Evolutionary conservation across 495 filamentous ascomycete species (phyloP), one percentile per base, ranked within the genome.

Genomic region (Hypoxylon trugodes): DNA sequence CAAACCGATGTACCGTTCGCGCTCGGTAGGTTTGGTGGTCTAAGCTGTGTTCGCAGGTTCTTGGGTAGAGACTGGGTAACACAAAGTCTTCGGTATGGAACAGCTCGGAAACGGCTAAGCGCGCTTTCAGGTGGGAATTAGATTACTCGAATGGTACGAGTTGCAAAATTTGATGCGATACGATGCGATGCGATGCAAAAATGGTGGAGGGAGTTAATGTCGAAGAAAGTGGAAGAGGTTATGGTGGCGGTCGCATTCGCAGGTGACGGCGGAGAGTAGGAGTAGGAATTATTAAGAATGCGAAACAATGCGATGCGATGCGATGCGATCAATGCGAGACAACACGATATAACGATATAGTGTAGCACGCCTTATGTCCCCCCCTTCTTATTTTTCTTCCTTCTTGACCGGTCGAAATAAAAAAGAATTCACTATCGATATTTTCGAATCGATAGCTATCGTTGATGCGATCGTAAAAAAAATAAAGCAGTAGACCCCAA

Each of bases 271-370:
- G 10, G 32, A 18, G 4, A n/a, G 12, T 22, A 49, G 3, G 36
- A 10, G 19, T n/a, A n/a, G 21, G 25, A 61, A 38, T 61, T 53
- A 30, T 12, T 30, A 51, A 61, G 41, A 32, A 61, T 61, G 40
- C 41, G 35, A 61, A 40, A 47, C 32, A 40, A 40, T 47, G 15
- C 47, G 42, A 54, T 47, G 26, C 21, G 49, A 32, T 21, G 38
- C 7, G 15, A 33, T 33, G 37, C 18, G 28, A 51, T n/a, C n/a
- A n/a, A n/a, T 51, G 49, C 12, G 38, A 57, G 50, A 38, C 50
- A 53, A 61, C 36, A 45, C 43, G 42, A 65, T 49, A 24, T 9
- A 36, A 55, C 33, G 50, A 56, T 54, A 6, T n/a, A 22, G 25
- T 28, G 38, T 45, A 24, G 13, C 35, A 26, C 41, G 50, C 43